Conservation (phyloP, 495 filamentous ascomycete species). For the Penicillium daleae region DNA sequence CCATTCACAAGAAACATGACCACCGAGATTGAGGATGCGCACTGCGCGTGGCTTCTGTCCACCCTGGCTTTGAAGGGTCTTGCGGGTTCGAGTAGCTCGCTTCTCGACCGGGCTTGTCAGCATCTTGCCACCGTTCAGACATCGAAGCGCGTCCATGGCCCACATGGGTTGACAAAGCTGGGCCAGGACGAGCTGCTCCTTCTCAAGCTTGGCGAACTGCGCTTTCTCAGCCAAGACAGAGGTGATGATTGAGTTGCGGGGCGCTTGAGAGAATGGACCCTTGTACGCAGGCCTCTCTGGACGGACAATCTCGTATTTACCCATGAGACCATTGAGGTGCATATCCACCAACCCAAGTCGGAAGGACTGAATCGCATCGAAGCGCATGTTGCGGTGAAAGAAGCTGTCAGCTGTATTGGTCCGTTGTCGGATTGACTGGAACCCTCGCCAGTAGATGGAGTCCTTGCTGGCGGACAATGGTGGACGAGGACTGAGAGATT, state of each 20-base stretch:
- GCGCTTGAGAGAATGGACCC: constrained; percentile 55
- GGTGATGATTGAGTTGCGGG: constrained; percentile 53
- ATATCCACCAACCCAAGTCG: constrained; percentile 66
- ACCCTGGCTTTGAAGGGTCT: constrained; percentile 8
- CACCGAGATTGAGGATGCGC: constrained; percentile 86
- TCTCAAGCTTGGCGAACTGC: constrained; percentile 61
- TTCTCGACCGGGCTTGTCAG: constrained; percentile 75
- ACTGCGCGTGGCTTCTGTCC: constrained; percentile 27
- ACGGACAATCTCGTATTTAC: constrained; percentile 68
- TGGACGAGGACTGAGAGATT: constrained; percentile 39
- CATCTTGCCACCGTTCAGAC: constrained; percentile 78
- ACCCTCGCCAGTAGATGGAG: constrained; percentile 90
- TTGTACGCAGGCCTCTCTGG: constrained; percentile 53
- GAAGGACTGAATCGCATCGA: constrained; percentile 84
- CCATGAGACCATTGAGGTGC: constrained; percentile 73
- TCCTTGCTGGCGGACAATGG: constrained; percentile 58
- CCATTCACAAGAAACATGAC: constrained; percentile 87
- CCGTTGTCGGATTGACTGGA: constrained; percentile 67
- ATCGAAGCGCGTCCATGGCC: constrained; percentile 77
- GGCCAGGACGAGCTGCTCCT: constrained; percentile 74
- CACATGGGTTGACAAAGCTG: constrained; percentile 77
- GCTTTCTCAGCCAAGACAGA: constrained; percentile 49
- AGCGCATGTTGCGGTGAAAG: constrained; percentile 79
- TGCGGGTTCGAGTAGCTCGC: constrained; percentile 42
- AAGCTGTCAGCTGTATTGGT: constrained; percentile 72